These are phyloP conservation scores for Blastosporella zonata DNA, from an alignment of 1,284 basidiomycete species.

Conservation along the genomic window DNA sequence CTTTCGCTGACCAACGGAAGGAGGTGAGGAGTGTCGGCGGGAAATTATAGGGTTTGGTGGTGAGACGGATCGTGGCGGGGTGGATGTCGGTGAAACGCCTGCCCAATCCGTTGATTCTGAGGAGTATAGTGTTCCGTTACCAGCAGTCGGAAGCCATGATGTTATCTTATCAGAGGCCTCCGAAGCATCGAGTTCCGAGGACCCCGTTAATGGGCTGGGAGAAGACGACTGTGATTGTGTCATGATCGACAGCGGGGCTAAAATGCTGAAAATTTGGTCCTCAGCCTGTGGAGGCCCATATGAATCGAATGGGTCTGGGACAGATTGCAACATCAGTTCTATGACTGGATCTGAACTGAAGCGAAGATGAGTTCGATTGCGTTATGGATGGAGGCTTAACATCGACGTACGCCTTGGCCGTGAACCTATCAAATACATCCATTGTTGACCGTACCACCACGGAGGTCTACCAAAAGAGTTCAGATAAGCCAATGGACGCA, in stretches of 20 bases:
- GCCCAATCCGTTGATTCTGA: slow-evolving; percentile 52
- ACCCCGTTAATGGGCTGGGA: slow-evolving; percentile 45
- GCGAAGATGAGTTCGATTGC: slow-evolving; percentile 18
- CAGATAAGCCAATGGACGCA: background rate
- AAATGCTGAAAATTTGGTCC: slow-evolving; percentile 90
- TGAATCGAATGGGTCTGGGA: slow-evolving; percentile 91
- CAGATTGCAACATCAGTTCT: slow-evolving; percentile 84
- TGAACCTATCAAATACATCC: slow-evolving; percentile 81
- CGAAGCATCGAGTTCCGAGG: slow-evolving; percentile 39
- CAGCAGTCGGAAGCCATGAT: slow-evolving; percentile 38
- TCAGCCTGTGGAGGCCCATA: slow-evolving; percentile 87
- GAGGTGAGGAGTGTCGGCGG: slow-evolving; percentile 51
- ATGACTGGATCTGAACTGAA: slow-evolving; percentile 83
- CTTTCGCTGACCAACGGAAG: slow-evolving; percentile 44
- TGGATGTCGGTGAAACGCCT: slow-evolving; percentile 39
- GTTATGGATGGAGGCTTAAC: slow-evolving; percentile 13
- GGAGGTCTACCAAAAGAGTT: slow-evolving; percentile 47
- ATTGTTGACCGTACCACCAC: slow-evolving; percentile 76
- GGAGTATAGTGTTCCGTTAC: slow-evolving; percentile 35
- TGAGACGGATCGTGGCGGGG: slow-evolving; percentile 46
- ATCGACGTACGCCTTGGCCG: slow-evolving; percentile 77
- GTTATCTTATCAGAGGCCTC: slow-evolving; percentile 32
- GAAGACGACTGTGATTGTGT: slow-evolving; percentile 54
- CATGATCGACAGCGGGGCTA: slow-evolving; percentile 79
- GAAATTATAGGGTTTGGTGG: slow-evolving; percentile 31